phyloP scores from a whole-genome alignment of 495 filamentous ascomycete genomes.

The Penicillium paxilli region DNA sequence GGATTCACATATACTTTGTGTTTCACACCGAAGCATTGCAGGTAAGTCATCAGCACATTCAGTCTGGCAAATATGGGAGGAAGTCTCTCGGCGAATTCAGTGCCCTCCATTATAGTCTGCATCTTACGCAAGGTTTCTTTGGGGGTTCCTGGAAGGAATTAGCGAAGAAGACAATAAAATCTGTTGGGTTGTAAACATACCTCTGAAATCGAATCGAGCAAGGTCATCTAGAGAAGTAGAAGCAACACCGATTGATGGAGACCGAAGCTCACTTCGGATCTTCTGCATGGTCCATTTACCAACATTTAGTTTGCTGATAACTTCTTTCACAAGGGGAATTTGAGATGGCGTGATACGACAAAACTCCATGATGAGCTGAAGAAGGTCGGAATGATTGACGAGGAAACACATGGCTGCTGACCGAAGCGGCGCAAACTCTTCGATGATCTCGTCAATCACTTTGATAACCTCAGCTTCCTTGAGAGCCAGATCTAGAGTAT shows the following conservation, averaged over 20 bases:
- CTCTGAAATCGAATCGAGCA: constrained; percentile 84
- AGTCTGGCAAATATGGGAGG: constrained; percentile 77
- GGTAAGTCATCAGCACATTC: constrained; percentile 70
- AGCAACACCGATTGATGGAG: constrained; percentile 75
- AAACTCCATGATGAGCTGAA: constrained; percentile 83
- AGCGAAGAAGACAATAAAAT: constrained; percentile 14
- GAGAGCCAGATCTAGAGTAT: constrained; percentile 77
- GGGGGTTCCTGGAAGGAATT: constrained; percentile 54
- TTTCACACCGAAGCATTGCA: constrained; percentile 70
- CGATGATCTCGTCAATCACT: constrained; percentile 86
- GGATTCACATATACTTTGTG: constrained; percentile 83
- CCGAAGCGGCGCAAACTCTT: constrained; percentile 73
- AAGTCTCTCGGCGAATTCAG: constrained; percentile 62
- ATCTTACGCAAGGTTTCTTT: constrained; percentile 73
- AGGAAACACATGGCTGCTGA: constrained; percentile 83
- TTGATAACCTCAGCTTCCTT: constrained; percentile 96
- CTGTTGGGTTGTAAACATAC: constrained; percentile 36
- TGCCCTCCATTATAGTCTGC: constrained; percentile 71
- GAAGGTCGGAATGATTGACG: constrained; percentile 82
- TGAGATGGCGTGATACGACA: constrained; percentile 73
- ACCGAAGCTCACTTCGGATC: constrained; percentile 78
- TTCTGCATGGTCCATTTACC: constrained; percentile 81
- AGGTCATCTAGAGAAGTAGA: constrained; percentile 92
- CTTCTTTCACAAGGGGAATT: constrained; percentile 73
- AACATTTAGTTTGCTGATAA: constrained; percentile 84